Conservation (phyloP, 192 early-diverging fungal species). For the Umbelopsis ramanniana region DNA sequence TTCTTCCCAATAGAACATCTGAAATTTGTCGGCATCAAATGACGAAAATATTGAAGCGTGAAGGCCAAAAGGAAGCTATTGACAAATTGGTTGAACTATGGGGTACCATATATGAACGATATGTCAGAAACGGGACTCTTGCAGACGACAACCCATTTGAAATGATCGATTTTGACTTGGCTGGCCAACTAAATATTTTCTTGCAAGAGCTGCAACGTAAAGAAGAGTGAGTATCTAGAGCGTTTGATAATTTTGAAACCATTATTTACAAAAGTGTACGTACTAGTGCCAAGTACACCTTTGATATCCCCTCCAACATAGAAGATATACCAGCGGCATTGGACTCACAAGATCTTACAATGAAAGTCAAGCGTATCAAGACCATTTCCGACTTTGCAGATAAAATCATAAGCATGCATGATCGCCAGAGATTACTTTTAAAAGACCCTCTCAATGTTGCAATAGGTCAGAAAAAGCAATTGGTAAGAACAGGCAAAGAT, state of each 20-base stretch:
- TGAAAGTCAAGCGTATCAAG: background rate
- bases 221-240: background rate
- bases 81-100: background rate
- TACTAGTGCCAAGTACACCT: background rate
- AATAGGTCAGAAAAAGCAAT: too few relatives aligned
- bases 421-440: too few relatives aligned
- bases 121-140: background rate
- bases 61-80: background rate
- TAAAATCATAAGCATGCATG: background rate
- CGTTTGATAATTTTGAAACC: background rate
- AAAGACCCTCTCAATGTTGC: too few relatives aligned
- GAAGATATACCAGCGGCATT: background rate
- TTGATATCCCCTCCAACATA: background rate
- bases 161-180: constrained; percentile 4
- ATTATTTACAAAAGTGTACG: background rate
- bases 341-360: background rate
- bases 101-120: background rate
- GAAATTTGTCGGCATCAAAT: constrained; percentile 18
- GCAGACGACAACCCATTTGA: background rate
- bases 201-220: background rate
- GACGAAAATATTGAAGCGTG: background rate
- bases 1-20: constrained; percentile 13
- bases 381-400: constrained; percentile 3
- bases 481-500: background rate
- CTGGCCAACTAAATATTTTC: background rate